Conservation (phyloP, 108 stramenopile species). For the Cafeteria roenbergensis region DNA sequence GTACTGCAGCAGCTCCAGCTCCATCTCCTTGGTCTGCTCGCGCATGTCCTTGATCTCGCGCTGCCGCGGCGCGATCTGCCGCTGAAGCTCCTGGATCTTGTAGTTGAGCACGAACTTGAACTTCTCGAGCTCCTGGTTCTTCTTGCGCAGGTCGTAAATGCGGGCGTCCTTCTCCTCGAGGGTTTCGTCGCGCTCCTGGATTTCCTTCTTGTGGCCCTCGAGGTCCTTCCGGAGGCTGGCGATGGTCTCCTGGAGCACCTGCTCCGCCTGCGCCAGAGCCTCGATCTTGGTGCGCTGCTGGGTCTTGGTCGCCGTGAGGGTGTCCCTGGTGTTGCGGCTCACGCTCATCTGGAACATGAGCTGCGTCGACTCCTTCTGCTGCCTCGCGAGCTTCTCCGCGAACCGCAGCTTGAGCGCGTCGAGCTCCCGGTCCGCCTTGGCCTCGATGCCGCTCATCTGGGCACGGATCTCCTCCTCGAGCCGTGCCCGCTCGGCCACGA, state of each 20-base stretch:
- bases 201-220: slow-evolving; percentile 51
- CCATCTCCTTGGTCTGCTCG: slow-evolving; percentile 55
- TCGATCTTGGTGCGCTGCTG: slow-evolving; percentile 36
- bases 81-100: slow-evolving; percentile 59
- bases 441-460: slow-evolving; percentile 40
- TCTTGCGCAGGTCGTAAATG: slow-evolving; percentile 49
- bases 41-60: slow-evolving; percentile 51
- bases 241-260: slow-evolving; percentile 33
- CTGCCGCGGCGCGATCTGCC: slow-evolving; percentile 53
- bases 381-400: slow-evolving; percentile 30
- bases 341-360: slow-evolving; percentile 48
- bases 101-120: slow-evolving; percentile 62
- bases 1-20: slow-evolving; percentile 52
- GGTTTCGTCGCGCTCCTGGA: slow-evolving; percentile 53
- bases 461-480: slow-evolving; percentile 48
- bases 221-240: slow-evolving; percentile 44
- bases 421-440: slow-evolving; percentile 18
- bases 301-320: slow-evolving; percentile 36
- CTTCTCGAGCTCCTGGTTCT: slow-evolving; percentile 58
- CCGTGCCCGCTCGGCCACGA: slow-evolving; percentile 28
- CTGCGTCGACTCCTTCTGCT: slow-evolving; percentile 28
- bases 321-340: too few relatives aligned
- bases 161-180: slow-evolving; percentile 51
- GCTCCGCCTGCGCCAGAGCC: slow-evolving; percentile 29
- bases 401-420: slow-evolving; percentile 17